Percentiles rank a stretch among this genome's conserved stretches.
Conservation (phyloP, 2,329 filamentous ascomycete genomes). For the Fusarium lateritium region DNA sequence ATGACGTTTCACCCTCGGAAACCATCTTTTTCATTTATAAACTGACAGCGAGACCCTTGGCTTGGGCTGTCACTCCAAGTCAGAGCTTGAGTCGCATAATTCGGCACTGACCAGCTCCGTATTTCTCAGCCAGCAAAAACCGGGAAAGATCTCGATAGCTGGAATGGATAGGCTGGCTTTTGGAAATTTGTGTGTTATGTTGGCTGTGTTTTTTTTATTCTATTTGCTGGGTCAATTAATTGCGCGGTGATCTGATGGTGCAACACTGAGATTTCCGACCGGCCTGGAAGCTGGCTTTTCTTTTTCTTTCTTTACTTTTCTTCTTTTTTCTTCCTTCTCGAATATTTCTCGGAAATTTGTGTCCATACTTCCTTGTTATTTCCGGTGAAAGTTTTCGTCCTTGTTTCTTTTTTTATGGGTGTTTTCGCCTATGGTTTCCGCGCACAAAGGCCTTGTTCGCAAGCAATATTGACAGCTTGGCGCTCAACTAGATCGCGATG, state of each 20-base stretch:
- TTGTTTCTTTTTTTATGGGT: not conserved
- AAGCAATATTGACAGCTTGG: not conserved
- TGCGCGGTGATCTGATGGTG: not conserved
- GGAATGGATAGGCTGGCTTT: conserved; percentile 23
- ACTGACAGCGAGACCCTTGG: conserved; percentile 3
- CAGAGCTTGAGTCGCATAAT: conserved; percentile 10
- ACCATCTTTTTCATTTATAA: not conserved
- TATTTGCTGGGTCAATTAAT: not conserved
- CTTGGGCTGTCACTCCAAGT: not conserved
- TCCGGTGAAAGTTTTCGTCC: not conserved
- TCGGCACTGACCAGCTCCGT: conserved; percentile 5
- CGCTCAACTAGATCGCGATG: not conserved
- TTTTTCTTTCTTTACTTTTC: conserved; percentile 1
- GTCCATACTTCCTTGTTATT: not conserved
- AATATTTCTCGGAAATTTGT: conserved; percentile 10
- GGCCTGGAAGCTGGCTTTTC: not conserved
- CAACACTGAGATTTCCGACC: conserved; percentile 13
- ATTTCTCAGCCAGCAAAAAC: not conserved
- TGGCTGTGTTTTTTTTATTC: not conserved
- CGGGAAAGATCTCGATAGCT: conserved; percentile 26
- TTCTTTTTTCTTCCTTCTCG: conserved; percentile 9
- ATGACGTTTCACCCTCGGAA: not conserved
- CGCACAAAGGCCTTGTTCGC: too few species aligned
- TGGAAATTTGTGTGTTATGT: not conserved
- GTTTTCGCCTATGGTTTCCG: not conserved